phyloP scores from a whole-genome alignment of 192 early-diverging fungal species.

The Coemansia reversa region DNA sequence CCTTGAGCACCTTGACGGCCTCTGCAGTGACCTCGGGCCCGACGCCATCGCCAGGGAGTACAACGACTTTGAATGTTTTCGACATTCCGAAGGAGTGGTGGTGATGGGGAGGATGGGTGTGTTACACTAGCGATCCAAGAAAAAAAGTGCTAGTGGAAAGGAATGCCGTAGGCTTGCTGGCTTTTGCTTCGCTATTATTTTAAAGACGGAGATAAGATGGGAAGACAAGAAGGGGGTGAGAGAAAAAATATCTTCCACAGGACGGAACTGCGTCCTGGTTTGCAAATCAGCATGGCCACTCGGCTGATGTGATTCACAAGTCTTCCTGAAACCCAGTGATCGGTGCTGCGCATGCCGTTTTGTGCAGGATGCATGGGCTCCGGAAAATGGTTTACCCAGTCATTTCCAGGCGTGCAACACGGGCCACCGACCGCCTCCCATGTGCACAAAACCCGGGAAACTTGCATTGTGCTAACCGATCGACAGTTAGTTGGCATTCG shows the following conservation, averaged over 20 bases:
- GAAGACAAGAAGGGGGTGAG: neutral
- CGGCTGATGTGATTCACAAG: neutral
- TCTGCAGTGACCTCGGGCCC: constrained; percentile 94
- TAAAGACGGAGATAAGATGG: neutral
- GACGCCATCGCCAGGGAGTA: constrained; percentile 91
- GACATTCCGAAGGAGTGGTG: constrained; percentile 22
- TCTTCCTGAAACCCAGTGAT: neutral
- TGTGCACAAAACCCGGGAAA: constrained; percentile 49
- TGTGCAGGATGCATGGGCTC: neutral
- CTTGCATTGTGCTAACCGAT: constrained; percentile 27
- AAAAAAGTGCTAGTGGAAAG: constrained; percentile 24
- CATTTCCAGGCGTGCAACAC: constrained; percentile 1
- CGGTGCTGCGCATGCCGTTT: too few relatives aligned
- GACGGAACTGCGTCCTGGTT: neutral
- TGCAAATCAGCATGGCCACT: neutral
- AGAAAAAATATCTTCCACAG: neutral
- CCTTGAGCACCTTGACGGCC: constrained; percentile 85
- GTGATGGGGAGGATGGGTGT: constrained; percentile 2
- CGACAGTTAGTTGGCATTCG: constrained; percentile 30
- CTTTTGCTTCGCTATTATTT: neutral
- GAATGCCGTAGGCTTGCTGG: neutral
- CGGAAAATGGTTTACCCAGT: constrained; percentile 8
- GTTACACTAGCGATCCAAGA: constrained; percentile 3
- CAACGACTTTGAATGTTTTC: constrained; percentile 62
- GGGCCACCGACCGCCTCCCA: constrained; percentile 30